These are phyloP conservation scores for Magnaporthiopsis incrustans DNA, from an alignment of 2,329 filamentous ascomycete genomes.

Conservation along the genomic window DNA sequence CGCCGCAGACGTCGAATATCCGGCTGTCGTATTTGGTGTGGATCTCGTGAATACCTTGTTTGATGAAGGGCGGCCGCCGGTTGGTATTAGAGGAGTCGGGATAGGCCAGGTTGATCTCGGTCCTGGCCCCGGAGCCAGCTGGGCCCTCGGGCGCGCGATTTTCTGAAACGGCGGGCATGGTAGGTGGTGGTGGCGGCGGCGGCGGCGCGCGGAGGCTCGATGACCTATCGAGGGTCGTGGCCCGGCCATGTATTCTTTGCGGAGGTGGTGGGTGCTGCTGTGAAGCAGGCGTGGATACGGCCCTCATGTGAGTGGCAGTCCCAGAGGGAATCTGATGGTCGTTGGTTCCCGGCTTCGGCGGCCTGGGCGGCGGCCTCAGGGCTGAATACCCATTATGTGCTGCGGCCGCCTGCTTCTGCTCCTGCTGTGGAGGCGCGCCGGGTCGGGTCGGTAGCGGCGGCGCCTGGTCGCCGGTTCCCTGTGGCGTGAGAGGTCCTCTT, in stretches of 20 bases:
- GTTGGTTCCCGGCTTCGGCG: constrained; percentile 19
- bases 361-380: constrained; percentile 12
- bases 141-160: neutral
- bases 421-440: constrained; percentile 14
- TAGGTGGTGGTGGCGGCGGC: constrained; percentile 10
- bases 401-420: neutral
- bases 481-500: constrained; percentile 29
- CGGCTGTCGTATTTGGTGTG: constrained; percentile 79
- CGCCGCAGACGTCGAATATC: constrained; percentile 79
- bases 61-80: constrained; percentile 69
- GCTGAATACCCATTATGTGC: constrained; percentile 9
- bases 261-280: constrained; percentile 31
- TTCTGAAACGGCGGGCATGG: neutral
- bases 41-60: constrained; percentile 67
- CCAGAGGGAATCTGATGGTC: constrained; percentile 6
- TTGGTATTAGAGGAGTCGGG: constrained; percentile 82
- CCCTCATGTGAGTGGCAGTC: constrained; percentile 27
- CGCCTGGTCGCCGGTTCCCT: constrained; percentile 33
- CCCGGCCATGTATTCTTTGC: constrained; percentile 35
- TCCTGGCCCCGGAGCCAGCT: constrained; percentile 28
- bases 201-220: constrained; percentile 28
- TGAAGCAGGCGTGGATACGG: constrained; percentile 37
- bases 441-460: constrained; percentile 45
- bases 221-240: constrained; percentile 41
- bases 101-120: constrained; percentile 54